These are phyloP conservation scores for Nakazawaea ishiwadae DNA, from an alignment of 805 yeast genomes.

Conservation along the genomic window DNA sequence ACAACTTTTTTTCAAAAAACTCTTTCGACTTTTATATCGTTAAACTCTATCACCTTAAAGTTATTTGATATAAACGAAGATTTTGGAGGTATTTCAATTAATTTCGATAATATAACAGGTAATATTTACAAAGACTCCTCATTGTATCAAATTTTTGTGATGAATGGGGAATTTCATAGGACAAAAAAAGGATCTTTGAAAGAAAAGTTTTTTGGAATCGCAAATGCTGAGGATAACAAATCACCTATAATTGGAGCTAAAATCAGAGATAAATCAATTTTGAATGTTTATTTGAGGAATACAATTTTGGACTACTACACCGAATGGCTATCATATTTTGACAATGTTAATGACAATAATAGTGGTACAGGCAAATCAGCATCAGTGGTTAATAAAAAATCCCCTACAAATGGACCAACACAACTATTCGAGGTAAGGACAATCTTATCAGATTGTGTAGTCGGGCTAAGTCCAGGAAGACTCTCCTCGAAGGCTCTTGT, in stretches of 20 bases:
- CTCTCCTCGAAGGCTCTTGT: conserved; percentile 50
- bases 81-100: conserved; percentile 29
- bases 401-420: background rate
- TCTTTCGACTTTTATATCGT: conserved; percentile 13
- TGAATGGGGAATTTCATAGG: conserved; percentile 14
- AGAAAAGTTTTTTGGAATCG: conserved; percentile 28
- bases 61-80: conserved; percentile 19
- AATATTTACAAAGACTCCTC: conserved; percentile 16
- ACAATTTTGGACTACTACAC: conserved; percentile 54
- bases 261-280: conserved; percentile 26
- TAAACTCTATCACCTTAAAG: conserved; percentile 15
- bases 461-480: conserved; percentile 63
- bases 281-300: conserved; percentile 44
- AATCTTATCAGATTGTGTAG: conserved; percentile 44
- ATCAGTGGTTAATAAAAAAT: background rate
- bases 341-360: conserved; percentile 16
- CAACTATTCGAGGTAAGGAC: conserved; percentile 26
- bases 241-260: conserved; percentile 38
- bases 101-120: conserved; percentile 16
- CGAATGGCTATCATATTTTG: conserved; percentile 47
- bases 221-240: conserved; percentile 28
- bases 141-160: conserved; percentile 13
- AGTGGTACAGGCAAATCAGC: too few species aligned
- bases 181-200: background rate
- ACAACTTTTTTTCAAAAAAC: conserved; percentile 21